Base-by-base conservation (phyloP, 2,329 filamentous ascomycete genomes). In the Claviceps sp. region DNA sequence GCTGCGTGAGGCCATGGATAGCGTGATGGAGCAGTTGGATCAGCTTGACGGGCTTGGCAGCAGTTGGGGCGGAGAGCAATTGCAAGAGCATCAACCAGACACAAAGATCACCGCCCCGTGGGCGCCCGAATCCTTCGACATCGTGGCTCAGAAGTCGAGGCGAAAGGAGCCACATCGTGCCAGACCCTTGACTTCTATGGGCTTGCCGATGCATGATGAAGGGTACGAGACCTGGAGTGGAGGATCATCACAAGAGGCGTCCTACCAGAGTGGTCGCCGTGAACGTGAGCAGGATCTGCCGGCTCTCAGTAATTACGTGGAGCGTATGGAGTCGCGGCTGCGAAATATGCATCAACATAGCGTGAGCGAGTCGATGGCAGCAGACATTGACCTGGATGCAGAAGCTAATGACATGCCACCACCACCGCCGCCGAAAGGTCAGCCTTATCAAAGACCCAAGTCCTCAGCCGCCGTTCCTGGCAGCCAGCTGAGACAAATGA, bases 21-120 rank as follows among this genome's bases (percentile, higher is more conserved):
- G 94, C 66, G 90, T 98, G 4, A 96, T 97, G 81, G 89, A 93
- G 58, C 94, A 93, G 52, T 70, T 98, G 44, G 85, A 95, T 63
- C 89, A 90, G 55, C 87, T 98, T 74, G 66, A 64, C 22, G 62
- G 62, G 6, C 52, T 65, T 0, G 61, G 84, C 17, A 73, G 84
- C 59, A 73, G 78, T 43, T 75, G 76, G 52, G 70, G 76, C 22
- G 73, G 56, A 61, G 75, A 78, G 38, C 41, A 52, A 30, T 44
- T 43, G 11, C 39, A 47, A 38, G 17, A 30, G 17, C 22, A 11
- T 16, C 75, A 78, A 30, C 76, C 80, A 1, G 74, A 80, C 43
- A 71, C 76, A 0, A n/a, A 38, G 13, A 72, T 78, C 0, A 68
- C 82, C 8, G 81, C 89, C 61, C 84, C 89, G 4, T 98, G 93